Evolutionary conservation across 441 rosid species (phyloP), one percentile per base, ranked within the genome.

Genomic region (Populus hybrid): DNA sequence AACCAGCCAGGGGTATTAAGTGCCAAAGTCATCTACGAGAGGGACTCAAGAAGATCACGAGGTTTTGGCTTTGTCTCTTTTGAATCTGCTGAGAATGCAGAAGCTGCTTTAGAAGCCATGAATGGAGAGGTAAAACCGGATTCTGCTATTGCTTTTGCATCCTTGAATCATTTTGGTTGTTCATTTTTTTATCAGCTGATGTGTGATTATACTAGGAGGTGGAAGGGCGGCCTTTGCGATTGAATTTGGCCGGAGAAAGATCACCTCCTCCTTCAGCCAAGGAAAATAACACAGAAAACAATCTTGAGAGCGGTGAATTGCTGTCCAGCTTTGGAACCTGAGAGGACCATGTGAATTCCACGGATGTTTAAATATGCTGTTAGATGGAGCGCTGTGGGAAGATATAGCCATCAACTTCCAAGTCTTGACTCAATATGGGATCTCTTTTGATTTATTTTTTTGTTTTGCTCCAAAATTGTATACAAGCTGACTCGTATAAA

Each of bases 21-120:
- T 82, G 97, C 95, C 71, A 95, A 89, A 85, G 94, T 94, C 70
- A 80, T 92, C 76, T 90, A 88, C 16, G 92, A 94, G 59, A 87
- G 57, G 57, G 91, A 77, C 81, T 77, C 90, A 0, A 95, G 97
- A 80, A 87, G 95, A 78, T 94, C 99, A 77, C 76, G 98, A 50
- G 98, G 97, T 12, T 93, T 92, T 69, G 97, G 98, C 63, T 93
- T 95, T 75, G 72, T 95, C 76, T 81, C 98, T 26, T 94, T 93
- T 7, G 93, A 89, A 69, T 84, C 97, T 42, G 89, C 89, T 0
- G 90, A 87, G 67, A 79, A 83, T 73, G 86, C 87, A 50, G 83
- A 88, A 69, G 67, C 86, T 78, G 91, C 94, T 38, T 23, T 92
- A 21, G 73, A 32, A 67, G 79, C 86, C 74, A 84, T 88, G 93